Evolutionary conservation across 2,329 filamentous ascomycete species (phyloP).

Genomic region (Hymenoscyphus repandus): DNA sequence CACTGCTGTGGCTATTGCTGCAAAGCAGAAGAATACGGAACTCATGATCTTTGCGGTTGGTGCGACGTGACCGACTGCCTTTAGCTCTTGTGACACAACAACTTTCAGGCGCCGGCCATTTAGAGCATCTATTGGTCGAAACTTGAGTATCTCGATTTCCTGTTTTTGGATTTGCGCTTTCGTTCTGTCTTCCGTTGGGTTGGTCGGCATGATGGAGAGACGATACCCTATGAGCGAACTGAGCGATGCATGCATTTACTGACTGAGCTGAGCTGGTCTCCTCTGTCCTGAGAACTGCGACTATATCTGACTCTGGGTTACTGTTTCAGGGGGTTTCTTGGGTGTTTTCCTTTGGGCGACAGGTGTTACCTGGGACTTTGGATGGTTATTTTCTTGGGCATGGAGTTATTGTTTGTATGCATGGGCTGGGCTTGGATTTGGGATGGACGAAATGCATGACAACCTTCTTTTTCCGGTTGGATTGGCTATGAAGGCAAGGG

Average conservation of each 20-base stretch:
- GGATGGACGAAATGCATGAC: no score
- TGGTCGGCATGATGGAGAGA: background rate
- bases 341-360: no score
- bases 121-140: background rate
- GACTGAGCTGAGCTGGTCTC: no score
- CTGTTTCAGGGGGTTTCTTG: no score
- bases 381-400: no score
- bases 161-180: background rate
- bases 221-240: constrained; percentile 5
- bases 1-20: constrained; percentile 49
- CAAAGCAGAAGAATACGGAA: constrained; percentile 44
- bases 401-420: no score
- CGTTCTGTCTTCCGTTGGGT: background rate
- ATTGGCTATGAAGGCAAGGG: background rate
- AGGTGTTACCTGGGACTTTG: no score
- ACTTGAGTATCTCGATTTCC: background rate
- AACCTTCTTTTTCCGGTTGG: background rate
- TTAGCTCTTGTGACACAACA: constrained; percentile 32
- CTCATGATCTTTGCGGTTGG: constrained; percentile 45
- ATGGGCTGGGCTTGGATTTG: no score
- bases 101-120: constrained; percentile 21
- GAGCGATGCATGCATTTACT: background rate
- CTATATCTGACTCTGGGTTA: no score
- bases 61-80: constrained; percentile 37
- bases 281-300: no score